phyloP scores from a whole-genome alignment of 2,329 filamentous ascomycete species.

The Coniochaeta prunicola region DNA sequence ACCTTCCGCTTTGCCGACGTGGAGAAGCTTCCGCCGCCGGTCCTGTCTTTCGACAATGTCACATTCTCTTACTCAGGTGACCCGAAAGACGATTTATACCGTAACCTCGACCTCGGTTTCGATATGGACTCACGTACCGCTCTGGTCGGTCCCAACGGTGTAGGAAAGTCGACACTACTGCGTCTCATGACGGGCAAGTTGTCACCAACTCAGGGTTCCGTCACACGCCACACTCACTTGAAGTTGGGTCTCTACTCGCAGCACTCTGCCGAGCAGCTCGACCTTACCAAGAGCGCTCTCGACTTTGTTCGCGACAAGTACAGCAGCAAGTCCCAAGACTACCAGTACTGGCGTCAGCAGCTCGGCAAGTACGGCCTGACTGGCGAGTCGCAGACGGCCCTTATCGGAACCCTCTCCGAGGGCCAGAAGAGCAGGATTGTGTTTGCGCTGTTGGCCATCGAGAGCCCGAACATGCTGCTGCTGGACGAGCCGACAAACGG shows the following conservation, averaged over 20 bases:
- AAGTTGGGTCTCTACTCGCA: slow-evolving; percentile 98
- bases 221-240: slow-evolving; percentile 92
- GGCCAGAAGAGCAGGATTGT: slow-evolving; percentile 98
- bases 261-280: slow-evolving; percentile 96
- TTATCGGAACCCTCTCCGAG: slow-evolving; percentile 97
- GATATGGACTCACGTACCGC: slow-evolving; percentile 99
- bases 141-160: slow-evolving; percentile 96
- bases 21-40: slow-evolving; percentile 96
- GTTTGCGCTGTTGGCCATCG: slow-evolving; percentile 91
- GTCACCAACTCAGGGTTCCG: slow-evolving; percentile 71
- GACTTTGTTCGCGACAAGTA: slow-evolving; percentile 99
- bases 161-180: slow-evolving; percentile 94
- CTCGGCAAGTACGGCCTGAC: slow-evolving; percentile 90
- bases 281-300: slow-evolving; percentile 93
- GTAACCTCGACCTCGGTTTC: slow-evolving; percentile 94
- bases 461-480: slow-evolving; percentile 93
- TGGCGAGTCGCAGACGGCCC: slow-evolving; percentile 88
- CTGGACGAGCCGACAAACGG: slow-evolving; percentile 99
- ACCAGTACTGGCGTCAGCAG: slow-evolving; percentile 99
- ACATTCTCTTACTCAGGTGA: slow-evolving; percentile 97
- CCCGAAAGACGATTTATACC: slow-evolving; percentile 84
- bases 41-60: slow-evolving; percentile 92
- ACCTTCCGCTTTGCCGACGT: slow-evolving; percentile 98
- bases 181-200: slow-evolving; percentile 96
- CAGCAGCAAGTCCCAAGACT: slow-evolving; percentile 80